Evolutionary conservation across 2,329 filamentous ascomycete genomes (phyloP), one percentile per base, ranked within the genome.

Genomic region (Dactylellina cionopaga): DNA sequence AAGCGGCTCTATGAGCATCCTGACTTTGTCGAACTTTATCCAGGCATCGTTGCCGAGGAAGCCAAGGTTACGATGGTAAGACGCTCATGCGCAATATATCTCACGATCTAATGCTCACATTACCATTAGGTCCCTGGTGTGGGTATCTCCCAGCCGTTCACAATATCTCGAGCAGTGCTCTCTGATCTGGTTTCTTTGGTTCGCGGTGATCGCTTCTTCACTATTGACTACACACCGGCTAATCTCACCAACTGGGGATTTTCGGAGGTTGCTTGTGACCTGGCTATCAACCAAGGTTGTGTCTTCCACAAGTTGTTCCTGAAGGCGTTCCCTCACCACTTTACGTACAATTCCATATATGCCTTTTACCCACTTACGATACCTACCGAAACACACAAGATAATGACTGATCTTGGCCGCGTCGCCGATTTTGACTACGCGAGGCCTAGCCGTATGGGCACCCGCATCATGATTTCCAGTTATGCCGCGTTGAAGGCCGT

Each of bases 201-300:
- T 5, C 86, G 91, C 22, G 90, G 90, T 31, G 91, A 95, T 77
- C 83, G 91, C 17, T 89, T 91, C 81, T 92, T 92, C 81, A 93
- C 90, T 0, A 76, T 80, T 3, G 91, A 94, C 79, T 93, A 90
- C 79, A 87, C 89, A 75, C 86, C 91, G 0, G 85, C 87, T 6
- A 87, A 88, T 76, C 81, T 96, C 47, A 96, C 92, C 0, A 92
- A 92, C 80, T 96, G 91, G 91, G 92, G 92, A 17, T 94, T 87
- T 81, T 87, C 87, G 60, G 89, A 92, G 78, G 89, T 86, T 2
- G 84, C 90, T 17, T 91, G 89, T 63, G 90, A 96, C 76, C 81
- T 88, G 19, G 87, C 85, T 68, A 81, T 94, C 75, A 90, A 95
- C 80, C 89, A 95, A 78, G 92, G 92, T 47, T 92, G 90, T 76